These are phyloP conservation scores for Trypanosoma cruzi DNA, from an alignment of 208 protist genomes.

Conservation along the genomic window DNA sequence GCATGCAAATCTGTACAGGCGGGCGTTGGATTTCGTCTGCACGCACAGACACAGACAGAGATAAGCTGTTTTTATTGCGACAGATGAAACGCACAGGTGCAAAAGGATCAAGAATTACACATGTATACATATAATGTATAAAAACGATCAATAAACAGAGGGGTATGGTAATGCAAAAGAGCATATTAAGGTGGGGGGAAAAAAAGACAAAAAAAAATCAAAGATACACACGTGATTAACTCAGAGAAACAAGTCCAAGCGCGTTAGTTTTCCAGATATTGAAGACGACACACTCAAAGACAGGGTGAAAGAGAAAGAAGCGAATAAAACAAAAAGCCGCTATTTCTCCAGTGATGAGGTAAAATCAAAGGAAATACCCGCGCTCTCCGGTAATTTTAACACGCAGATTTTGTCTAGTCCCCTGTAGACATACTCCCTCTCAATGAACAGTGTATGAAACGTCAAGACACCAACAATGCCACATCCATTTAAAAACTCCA, in stretches of 20 bases:
- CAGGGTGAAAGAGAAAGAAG: not conserved
- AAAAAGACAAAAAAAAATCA: not conserved
- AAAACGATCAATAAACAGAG: not conserved
- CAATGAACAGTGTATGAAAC: slow-evolving; percentile 54
- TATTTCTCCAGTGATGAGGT: not conserved
- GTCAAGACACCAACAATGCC: slow-evolving; percentile 38
- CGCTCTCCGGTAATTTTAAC: slow-evolving; percentile 26
- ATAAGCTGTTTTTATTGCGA: too few species aligned
- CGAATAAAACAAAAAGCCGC: slow-evolving; percentile 4
- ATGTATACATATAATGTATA: not conserved
- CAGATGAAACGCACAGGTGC: not conserved
- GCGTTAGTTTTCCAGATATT: not conserved
- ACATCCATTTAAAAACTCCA: slow-evolving; percentile 35
- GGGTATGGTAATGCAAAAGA: too few species aligned
- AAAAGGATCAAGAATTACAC: not conserved
- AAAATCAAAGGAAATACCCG: slow-evolving; percentile 14
- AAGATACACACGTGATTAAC: not conserved
- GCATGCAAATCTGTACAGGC: not conserved
- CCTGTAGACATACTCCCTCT: slow-evolving; percentile 32
- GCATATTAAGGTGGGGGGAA: too few species aligned
- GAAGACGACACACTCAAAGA: not conserved
- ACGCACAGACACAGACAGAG: not conserved
- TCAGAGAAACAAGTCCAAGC: not conserved
- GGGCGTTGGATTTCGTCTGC: not conserved
- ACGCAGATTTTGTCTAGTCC: slow-evolving; percentile 53